Percentiles rank a stretch among this genome's conserved stretches.
phyloP scores from a whole-genome alignment of 108 stramenopile genomes.

The Nitzschia inconspicua region DNA sequence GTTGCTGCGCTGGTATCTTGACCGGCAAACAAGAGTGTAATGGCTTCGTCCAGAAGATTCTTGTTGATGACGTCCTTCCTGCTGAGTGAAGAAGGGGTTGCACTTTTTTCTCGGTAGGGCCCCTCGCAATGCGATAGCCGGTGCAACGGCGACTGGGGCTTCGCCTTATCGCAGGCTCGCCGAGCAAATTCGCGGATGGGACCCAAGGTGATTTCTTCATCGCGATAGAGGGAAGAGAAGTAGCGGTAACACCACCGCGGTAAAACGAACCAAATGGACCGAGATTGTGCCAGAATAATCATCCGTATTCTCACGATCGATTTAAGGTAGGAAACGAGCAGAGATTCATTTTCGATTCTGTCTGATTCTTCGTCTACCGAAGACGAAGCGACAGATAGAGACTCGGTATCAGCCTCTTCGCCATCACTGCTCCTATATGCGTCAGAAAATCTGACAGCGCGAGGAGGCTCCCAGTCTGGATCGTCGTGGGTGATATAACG shows the following conservation, averaged over 20 bases:
- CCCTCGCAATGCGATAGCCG: conserved; percentile 26
- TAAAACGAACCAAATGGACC: conserved; percentile 87
- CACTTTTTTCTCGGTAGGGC: not conserved
- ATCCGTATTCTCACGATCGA: conserved; percentile 87
- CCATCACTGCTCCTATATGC: not conserved
- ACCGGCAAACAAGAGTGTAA: conserved; percentile 91
- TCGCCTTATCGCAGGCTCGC: conserved; percentile 59
- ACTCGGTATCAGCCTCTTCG: not conserved
- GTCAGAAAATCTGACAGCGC: not conserved
- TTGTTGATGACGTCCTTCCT: conserved; percentile 19
- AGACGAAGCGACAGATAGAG: conserved; percentile 5
- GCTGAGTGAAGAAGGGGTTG: not conserved
- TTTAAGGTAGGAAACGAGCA: conserved; percentile 60
- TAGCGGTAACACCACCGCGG: conserved; percentile 77
- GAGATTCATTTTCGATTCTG: not conserved
- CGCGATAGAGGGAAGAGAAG: conserved; percentile 75
- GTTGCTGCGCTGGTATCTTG: conserved; percentile 95
- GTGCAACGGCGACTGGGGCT: conserved; percentile 56
- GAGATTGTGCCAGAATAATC: conserved; percentile 88
- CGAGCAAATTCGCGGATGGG: conserved; percentile 78
- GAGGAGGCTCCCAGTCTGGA: conserved; percentile 16
- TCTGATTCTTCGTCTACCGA: not conserved
- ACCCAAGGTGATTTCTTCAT: conserved; percentile 76
- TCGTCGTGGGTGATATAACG: conserved; percentile 69
- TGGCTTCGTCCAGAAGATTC: conserved; percentile 81